These are phyloP conservation scores for Citrus inodora DNA, from an alignment of 345 rosid species.

Conservation along the genomic window DNA sequence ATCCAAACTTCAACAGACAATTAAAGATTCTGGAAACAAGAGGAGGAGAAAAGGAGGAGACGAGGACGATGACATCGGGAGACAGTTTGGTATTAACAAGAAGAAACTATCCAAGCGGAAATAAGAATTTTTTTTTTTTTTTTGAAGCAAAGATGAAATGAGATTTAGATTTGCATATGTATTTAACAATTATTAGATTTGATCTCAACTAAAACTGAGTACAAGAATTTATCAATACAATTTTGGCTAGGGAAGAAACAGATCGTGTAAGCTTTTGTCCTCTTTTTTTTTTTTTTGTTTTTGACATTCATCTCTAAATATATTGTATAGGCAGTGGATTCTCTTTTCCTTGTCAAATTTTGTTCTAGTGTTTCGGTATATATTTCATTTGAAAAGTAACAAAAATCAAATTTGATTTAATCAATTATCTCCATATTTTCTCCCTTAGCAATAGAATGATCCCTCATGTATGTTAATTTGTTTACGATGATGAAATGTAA, in stretches of 20 bases:
- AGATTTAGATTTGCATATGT: not conserved
- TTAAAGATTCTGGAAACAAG: constrained; percentile 52
- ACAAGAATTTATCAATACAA: not conserved
- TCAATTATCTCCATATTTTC: not conserved
- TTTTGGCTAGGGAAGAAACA: not conserved
- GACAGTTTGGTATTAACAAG: constrained; percentile 42
- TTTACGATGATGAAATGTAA: not conserved
- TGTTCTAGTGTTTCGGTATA: not conserved
- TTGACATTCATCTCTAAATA: not conserved
- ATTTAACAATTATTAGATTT: not conserved
- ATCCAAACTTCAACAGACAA: constrained; percentile 36
- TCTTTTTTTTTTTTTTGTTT: too few species aligned
- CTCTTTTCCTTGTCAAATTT: not conserved
- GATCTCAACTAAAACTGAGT: too few species aligned
- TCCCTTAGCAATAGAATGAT: not conserved
- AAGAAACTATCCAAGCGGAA: constrained; percentile 39
- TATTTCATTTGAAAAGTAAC: too few species aligned
- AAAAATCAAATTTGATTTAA: not conserved
- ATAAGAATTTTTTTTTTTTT: not conserved
- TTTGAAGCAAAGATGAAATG: constrained; percentile 26
- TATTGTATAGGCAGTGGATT: not conserved
- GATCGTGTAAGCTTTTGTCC: not conserved
- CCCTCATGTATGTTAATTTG: too few species aligned
- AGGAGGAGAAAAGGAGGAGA: constrained; percentile 47
- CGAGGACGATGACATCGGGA: constrained; percentile 57